These are phyloP conservation scores for Psilocybe cubensis DNA, from an alignment of 768 basidiomycete genomes.

Conservation along the genomic window DNA sequence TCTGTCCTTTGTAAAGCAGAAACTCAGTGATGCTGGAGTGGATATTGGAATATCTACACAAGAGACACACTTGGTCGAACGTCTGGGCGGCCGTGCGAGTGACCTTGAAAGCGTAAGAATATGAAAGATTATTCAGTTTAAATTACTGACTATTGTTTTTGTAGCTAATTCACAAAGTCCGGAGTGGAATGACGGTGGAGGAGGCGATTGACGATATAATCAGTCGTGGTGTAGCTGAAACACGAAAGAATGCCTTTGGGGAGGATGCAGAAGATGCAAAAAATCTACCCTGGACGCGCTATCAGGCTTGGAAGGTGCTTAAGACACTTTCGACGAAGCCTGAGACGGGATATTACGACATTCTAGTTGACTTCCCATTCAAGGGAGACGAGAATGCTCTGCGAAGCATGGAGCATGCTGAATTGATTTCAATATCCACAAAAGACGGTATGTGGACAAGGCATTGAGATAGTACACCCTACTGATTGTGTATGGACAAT, in stretches of 20 bases:
- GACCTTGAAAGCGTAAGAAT: constrained; percentile 80
- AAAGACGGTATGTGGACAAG: constrained; percentile 55
- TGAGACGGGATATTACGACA: constrained; percentile 83
- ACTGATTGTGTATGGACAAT: not conserved
- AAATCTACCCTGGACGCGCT: constrained; percentile 77
- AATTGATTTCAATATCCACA: constrained; percentile 82
- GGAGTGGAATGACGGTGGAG: constrained; percentile 68
- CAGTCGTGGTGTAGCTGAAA: constrained; percentile 72
- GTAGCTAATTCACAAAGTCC: constrained; percentile 88
- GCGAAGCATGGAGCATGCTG: constrained; percentile 86
- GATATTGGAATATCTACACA: constrained; percentile 55
- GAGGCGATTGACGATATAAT: constrained; percentile 94
- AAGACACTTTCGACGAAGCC: constrained; percentile 67
- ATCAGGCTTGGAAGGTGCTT: constrained; percentile 88
- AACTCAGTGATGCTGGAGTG: constrained; percentile 62
- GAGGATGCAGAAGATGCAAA: constrained; percentile 92
- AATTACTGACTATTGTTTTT: not conserved
- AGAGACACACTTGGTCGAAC: constrained; percentile 63
- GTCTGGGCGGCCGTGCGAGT: constrained; percentile 88
- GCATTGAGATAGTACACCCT: not conserved
- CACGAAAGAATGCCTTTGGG: constrained; percentile 91
- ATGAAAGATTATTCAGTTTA: not conserved
- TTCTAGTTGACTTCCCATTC: constrained; percentile 85
- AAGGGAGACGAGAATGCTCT: constrained; percentile 87
- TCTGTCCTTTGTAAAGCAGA: constrained; percentile 79